Evolutionary conservation across 164 flowering plant species (phyloP).

Genomic region (Piper betle): DNA sequence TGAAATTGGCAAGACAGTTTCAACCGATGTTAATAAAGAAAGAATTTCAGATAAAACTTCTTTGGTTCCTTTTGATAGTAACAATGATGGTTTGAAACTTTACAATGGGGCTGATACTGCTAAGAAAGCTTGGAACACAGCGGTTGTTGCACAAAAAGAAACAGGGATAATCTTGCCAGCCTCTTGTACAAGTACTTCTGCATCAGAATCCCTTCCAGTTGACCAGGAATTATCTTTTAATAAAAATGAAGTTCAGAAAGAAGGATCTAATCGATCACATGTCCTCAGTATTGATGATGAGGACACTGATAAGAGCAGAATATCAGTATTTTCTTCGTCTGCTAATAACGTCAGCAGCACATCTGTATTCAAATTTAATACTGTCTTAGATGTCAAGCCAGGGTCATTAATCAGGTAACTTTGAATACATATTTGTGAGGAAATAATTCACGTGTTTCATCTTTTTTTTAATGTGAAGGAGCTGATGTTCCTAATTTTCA

Average conservation of each 20-base stretch:
- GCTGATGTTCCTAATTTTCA: background rate
- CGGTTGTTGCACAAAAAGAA: constrained; percentile 15
- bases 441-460: background rate
- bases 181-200: constrained; percentile 12
- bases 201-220: constrained; percentile 4
- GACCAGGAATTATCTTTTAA: constrained; percentile 10
- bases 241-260: constrained; percentile 13
- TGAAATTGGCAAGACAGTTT: constrained; percentile 10
- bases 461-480: background rate
- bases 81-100: constrained; percentile 7
- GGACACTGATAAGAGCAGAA: constrained; percentile 11
- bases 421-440: constrained; percentile 3
- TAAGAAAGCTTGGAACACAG: constrained; percentile 12
- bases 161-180: constrained; percentile 11
- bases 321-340: constrained; percentile 8
- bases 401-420: constrained; percentile 25
- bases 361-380: constrained; percentile 6
- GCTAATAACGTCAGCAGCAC: constrained; percentile 11
- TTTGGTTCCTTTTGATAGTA: constrained; percentile 12
- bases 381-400: constrained; percentile 4
- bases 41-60: constrained; percentile 15
- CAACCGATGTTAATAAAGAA: constrained; percentile 10
- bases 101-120: constrained; percentile 11
- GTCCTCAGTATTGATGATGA: constrained; percentile 19
- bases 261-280: constrained; percentile 14